A percentile compares a stretch with the other conserved stretches of the same genome.
Evolutionary conservation across 1,284 basidiomycete species (phyloP).

Genomic region (Malassezia restricta): DNA sequence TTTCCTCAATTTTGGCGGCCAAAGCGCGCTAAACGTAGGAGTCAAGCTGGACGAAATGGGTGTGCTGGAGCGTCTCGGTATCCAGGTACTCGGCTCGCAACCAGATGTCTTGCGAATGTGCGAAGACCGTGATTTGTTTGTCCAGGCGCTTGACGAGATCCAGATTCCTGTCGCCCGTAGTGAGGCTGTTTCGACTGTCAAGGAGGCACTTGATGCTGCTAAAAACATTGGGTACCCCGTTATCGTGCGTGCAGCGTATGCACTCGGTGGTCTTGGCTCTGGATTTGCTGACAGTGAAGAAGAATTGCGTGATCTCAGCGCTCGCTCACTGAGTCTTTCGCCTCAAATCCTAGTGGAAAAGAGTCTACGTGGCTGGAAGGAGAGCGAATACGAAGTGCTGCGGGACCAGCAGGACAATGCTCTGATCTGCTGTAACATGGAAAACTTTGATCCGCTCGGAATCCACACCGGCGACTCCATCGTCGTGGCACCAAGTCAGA

Average conservation of each 20-base stretch:
- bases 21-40: slow-evolving; percentile 94
- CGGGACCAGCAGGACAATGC: slow-evolving; percentile 78
- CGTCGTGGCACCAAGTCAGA: slow-evolving; percentile 96
- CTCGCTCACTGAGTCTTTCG: slow-evolving; percentile 75
- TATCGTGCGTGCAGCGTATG: slow-evolving; percentile 94
- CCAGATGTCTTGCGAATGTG: slow-evolving; percentile 64
- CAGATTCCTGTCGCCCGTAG: slow-evolving; percentile 94
- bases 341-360: slow-evolving; percentile 96
- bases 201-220: slow-evolving; percentile 80
- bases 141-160: slow-evolving; percentile 93
- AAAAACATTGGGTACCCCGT: slow-evolving; percentile 90
- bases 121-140: slow-evolving; percentile 94
- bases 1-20: slow-evolving; percentile 92
- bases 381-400: slow-evolving; percentile 97
- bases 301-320: slow-evolving; percentile 84
- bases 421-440: slow-evolving; percentile 93
- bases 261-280: slow-evolving; percentile 93
- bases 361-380: slow-evolving; percentile 99
- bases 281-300: slow-evolving; percentile 93
- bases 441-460: slow-evolving; percentile 97
- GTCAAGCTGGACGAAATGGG: slow-evolving; percentile 97
- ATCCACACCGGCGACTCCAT: slow-evolving; percentile 99
- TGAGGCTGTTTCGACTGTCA: slow-evolving; percentile 90
- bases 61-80: slow-evolving; percentile 80
- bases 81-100: slow-evolving; percentile 84